These are phyloP conservation scores for Dovyalis caffra DNA, from an alignment of 345 rosid species.

Conservation along the genomic window DNA sequence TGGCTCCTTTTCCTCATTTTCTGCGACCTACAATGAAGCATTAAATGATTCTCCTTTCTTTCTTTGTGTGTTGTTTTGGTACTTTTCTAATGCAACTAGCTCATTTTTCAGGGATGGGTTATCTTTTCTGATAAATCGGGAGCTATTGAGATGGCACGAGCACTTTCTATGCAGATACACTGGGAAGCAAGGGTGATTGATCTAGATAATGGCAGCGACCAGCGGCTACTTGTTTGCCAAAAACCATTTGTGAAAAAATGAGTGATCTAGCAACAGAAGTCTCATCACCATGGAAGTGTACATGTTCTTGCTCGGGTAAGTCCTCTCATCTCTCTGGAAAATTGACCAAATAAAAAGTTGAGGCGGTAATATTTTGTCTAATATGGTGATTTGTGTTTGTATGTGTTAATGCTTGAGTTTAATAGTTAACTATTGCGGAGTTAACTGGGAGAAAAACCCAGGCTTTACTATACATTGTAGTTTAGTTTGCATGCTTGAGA, in stretches of 20 bases:
- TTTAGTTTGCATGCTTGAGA: neutral
- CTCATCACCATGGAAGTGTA: conserved; percentile 25
- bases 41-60: neutral
- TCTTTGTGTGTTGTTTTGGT: neutral
- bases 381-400: neutral
- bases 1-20: neutral
- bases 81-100: neutral
- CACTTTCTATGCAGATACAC: conserved; percentile 68
- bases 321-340: conserved; percentile 15
- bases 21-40: neutral
- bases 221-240: conserved; percentile 93
- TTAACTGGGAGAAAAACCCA: neutral
- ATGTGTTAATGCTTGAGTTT: neutral
- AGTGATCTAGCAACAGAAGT: conserved; percentile 29
- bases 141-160: conserved; percentile 75
- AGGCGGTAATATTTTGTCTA: neutral
- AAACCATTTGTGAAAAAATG: conserved; percentile 82
- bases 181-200: conserved; percentile 99
- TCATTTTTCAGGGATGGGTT: conserved; percentile 78
- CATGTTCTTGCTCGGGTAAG: conserved; percentile 43
- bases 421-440: neutral
- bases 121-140: conserved; percentile 72
- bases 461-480: neutral
- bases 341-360: neutral
- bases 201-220: conserved; percentile 93